Percentiles rank a stretch among this genome's conserved stretches.
Conservation (phyloP, 495 filamentous ascomycete genomes). For the Schizothecium vesticola region DNA sequence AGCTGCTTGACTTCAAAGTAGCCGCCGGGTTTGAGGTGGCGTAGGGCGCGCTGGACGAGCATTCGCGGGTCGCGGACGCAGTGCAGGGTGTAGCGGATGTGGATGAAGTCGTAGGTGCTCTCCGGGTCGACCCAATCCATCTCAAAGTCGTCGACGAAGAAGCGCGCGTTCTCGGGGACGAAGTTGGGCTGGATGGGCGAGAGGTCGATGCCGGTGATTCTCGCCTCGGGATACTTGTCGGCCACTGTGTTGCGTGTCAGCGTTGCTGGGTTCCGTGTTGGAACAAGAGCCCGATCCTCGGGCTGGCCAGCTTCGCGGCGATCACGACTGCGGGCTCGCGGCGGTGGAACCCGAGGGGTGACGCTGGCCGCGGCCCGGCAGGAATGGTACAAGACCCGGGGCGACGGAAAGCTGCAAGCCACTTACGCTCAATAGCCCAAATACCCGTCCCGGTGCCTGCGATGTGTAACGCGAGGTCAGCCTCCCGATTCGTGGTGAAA, state of each 20-base stretch:
- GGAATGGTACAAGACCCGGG: conserved; percentile 6
- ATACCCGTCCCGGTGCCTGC: conserved; percentile 54
- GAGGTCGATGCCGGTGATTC: conserved; percentile 60
- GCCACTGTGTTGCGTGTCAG: conserved; percentile 22
- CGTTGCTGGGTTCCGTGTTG: neutral
- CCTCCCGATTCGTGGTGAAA: neutral
- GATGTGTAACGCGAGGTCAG: conserved; percentile 9
- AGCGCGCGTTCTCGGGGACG: conserved; percentile 54
- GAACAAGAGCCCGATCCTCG: neutral
- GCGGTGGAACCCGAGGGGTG: neutral
- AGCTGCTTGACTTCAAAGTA: conserved; percentile 53
- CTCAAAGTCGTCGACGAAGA: conserved; percentile 60
- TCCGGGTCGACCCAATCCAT: conserved; percentile 49
- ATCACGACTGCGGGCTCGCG: neutral
- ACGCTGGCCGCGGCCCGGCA: neutral
- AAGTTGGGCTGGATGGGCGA: conserved; percentile 57
- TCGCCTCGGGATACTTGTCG: conserved; percentile 42
- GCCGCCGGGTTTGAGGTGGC: conserved; percentile 46
- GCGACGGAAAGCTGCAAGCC: conserved; percentile 15
- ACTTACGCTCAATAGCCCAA: conserved; percentile 49
- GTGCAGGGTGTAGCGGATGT: conserved; percentile 44
- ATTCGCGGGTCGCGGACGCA: conserved; percentile 36
- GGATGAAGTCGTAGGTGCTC: conserved; percentile 55
- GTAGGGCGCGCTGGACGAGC: conserved; percentile 33
- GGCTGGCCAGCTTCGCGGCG: neutral